Evolutionary conservation across 192 early-diverging fungal genomes (phyloP), one percentile per base, ranked within the genome.

Genomic region (Thoreauomyces humboldtii): DNA sequence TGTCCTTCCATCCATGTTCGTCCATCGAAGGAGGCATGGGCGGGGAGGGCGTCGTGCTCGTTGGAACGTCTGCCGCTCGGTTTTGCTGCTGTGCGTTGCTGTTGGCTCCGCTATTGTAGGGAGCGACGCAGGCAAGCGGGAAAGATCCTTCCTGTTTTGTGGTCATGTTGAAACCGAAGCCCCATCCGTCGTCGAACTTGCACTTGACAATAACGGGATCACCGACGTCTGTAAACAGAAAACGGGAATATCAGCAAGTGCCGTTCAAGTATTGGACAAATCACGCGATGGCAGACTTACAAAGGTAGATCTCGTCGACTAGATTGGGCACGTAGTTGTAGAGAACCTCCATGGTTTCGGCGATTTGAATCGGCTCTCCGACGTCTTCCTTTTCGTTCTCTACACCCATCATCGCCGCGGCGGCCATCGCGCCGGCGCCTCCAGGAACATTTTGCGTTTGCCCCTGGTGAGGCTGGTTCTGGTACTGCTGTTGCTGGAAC

Each of bases 101-200:
- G 50, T 52, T 52, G n/a, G n/a, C n/a, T n/a, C n/a, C n/a, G 50
- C 50, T 52, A 24, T 64, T 64, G 69, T 64, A 76, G 24, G 69
- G 61, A 29, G 63, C 74, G 21, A 83, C 47, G 38, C 76, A 81
- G 27, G 79, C 78, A 9, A 83, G 61, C 27, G 82, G 82, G 71
- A 81, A 84, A 59, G 59, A 42, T 7, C 82, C 82, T 45, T 75
- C 79, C 67, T 72, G 61, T 22, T 76, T 64, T 7, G 75, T 79
- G 33, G 71, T 81, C 67, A 79, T 51, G 66, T 84, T 84, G 35
- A 70, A 55, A 5, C 82, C 82, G 60, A 58, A 77, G 12, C 59
- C 73, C 82, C 82, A 84, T 29, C 77, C 75, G 62, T 83, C 81
- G 42, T 81, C 78, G 50, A 78, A 83, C 34, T 54, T 65, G 44